Percentiles rank a stretch among this genome's conserved stretches.
phyloP scores from a whole-genome alignment of 116 monocot species.

The Papilionanthe hybrid region DNA sequence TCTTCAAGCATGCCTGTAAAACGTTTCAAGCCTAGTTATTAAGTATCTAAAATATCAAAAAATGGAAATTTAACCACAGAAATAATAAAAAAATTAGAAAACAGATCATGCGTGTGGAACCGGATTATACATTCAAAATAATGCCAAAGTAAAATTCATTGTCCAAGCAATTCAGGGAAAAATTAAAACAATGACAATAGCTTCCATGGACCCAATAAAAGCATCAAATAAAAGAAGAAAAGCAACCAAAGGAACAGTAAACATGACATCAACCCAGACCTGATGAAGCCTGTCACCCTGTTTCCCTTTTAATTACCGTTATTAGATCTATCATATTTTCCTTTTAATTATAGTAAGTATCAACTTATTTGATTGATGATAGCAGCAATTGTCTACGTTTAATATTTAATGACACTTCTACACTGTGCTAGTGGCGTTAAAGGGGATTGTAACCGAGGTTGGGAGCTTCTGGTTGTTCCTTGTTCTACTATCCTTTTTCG shows the following conservation, averaged over 20 bases:
- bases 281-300: too few species aligned
- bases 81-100: not conserved
- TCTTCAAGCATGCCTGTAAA: constrained; percentile 79
- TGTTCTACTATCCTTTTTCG: too few species aligned
- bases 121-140: not conserved
- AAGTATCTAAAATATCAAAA: not conserved
- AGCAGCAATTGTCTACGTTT: too few species aligned
- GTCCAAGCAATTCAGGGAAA: not conserved
- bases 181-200: not conserved
- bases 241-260: not conserved
- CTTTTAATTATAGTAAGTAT: too few species aligned
- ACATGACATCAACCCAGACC: not conserved
- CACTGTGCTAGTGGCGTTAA: too few species aligned
- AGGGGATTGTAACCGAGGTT: too few species aligned
- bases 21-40: constrained; percentile 1
- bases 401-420: too few species aligned
- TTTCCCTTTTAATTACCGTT: too few species aligned
- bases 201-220: not conserved
- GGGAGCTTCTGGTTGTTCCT: too few species aligned
- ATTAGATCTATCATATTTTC: too few species aligned
- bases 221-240: not conserved
- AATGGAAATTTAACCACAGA: not conserved
- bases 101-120: too few species aligned
- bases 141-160: not conserved
- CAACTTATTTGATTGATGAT: too few species aligned